Conservation (phyloP, 2,329 filamentous ascomycete genomes). For the Colletotrichum cereale region DNA sequence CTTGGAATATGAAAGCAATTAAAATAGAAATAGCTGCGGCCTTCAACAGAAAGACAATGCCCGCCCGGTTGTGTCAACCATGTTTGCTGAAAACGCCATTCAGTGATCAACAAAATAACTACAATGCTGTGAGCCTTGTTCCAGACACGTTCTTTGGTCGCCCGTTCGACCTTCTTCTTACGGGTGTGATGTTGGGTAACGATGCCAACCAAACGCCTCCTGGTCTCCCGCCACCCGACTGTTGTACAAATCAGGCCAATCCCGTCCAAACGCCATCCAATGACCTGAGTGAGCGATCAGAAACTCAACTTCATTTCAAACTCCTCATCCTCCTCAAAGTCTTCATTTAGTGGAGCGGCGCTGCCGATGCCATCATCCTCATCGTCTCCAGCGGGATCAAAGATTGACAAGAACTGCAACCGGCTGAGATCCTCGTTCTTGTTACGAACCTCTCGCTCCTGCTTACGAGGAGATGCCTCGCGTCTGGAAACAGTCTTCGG, state of each 20-base stretch:
- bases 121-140: conserved; percentile 18
- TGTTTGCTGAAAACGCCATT: conserved; percentile 5
- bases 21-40: conserved; percentile 1
- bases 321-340: conserved; percentile 66
- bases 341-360: conserved; percentile 45
- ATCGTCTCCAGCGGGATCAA: conserved; percentile 64
- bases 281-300: conserved; percentile 1
- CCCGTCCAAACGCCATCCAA: conserved; percentile 30
- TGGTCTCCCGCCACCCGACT: conserved; percentile 13
- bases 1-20: conserved; percentile 4
- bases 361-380: conserved; percentile 55
- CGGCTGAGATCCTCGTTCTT: conserved; percentile 54
- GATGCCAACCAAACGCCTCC: conserved; percentile 36
- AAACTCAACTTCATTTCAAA: conserved; percentile 65
- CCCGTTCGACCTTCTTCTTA: conserved; percentile 13
- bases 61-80: neutral
- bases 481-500: conserved; percentile 22
- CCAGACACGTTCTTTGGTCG: neutral
- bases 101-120: conserved; percentile 23
- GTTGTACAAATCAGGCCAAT: conserved; percentile 27
- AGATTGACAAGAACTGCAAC: conserved; percentile 70
- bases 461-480: conserved; percentile 40
- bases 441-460: conserved; percentile 25
- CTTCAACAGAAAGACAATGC: conserved; percentile 5
- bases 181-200: conserved; percentile 26